Percentiles rank a stretch among this genome's conserved stretches.
Conservation (phyloP, 352 stramenopile species). For the Phytophthora sp. region DNA sequence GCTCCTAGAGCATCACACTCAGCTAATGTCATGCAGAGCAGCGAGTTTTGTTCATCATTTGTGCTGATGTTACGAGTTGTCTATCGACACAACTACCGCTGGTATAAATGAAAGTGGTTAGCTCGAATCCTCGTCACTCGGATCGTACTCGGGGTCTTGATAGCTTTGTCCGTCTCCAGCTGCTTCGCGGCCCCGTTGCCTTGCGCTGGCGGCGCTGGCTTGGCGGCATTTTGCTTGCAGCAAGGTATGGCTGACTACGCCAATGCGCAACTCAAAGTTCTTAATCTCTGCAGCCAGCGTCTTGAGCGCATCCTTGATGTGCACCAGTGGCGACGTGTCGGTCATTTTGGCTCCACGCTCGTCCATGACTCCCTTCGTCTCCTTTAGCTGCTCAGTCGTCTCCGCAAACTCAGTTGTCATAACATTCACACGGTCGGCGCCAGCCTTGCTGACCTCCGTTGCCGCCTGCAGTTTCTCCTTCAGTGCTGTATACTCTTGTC, state of each 20-base stretch:
- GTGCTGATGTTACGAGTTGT: constrained; percentile 4
- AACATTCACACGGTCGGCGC: constrained; percentile 68
- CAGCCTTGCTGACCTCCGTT: constrained; percentile 70
- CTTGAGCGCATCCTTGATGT: constrained; percentile 88
- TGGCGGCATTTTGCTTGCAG: constrained; percentile 77
- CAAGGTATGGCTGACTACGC: constrained; percentile 80
- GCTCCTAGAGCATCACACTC: constrained; percentile 1
- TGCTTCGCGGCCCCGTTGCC: constrained; percentile 38
- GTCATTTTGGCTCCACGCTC: constrained; percentile 87
- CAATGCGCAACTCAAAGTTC: constrained; percentile 83
- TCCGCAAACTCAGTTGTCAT: constrained; percentile 81
- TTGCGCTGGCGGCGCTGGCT: constrained; percentile 38
- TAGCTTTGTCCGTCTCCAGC: constrained; percentile 49
- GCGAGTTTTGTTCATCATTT: background rate
- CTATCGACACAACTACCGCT: constrained; percentile 8
- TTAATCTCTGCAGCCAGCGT: constrained; percentile 79
- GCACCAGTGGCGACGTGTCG: constrained; percentile 81
- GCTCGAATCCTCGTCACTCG: constrained; percentile 83
- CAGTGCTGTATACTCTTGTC: constrained; percentile 69
- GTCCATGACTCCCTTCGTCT: constrained; percentile 82
- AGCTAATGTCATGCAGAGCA: background rate
- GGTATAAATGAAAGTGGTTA: constrained; percentile 31
- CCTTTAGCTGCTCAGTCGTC: constrained; percentile 76
- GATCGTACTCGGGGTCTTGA: constrained; percentile 79
- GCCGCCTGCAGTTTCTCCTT: constrained; percentile 68